Evolutionary conservation across 177 flowering plant species (phyloP).

Genomic region (Vitis hybrid): DNA sequence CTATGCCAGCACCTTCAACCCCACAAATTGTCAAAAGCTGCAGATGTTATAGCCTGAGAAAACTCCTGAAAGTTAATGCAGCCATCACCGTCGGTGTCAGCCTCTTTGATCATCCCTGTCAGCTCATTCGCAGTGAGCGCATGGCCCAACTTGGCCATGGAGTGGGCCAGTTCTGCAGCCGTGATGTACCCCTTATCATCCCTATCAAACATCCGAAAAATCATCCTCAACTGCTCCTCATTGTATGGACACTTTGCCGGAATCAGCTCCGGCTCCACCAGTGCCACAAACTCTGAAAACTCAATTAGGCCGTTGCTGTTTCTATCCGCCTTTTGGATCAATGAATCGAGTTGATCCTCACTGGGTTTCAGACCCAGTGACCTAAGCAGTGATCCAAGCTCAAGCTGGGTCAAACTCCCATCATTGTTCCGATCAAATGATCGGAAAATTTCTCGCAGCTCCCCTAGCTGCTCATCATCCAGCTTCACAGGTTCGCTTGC

Average conservation of each 20-base stretch:
- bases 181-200: conserved; percentile 92
- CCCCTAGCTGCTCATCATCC: conserved; percentile 77
- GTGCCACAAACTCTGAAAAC: conserved; percentile 82
- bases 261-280: conserved; percentile 80
- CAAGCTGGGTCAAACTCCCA: conserved; percentile 89
- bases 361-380: conserved; percentile 83
- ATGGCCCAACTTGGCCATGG: conserved; percentile 90
- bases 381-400: conserved; percentile 79
- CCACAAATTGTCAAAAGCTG: conserved; percentile 93
- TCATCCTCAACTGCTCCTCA: conserved; percentile 66
- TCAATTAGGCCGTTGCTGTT: conserved; percentile 84
- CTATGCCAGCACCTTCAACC: conserved; percentile 13
- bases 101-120: conserved; percentile 94
- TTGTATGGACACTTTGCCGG: conserved; percentile 69
- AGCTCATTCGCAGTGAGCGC: conserved; percentile 80
- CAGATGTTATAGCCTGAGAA: conserved; percentile 71
- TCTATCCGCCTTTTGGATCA: conserved; percentile 71
- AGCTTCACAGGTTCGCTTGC: conserved; percentile 37
- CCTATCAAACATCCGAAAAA: conserved; percentile 76
- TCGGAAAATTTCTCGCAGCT: conserved; percentile 82
- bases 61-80: conserved; percentile 78
- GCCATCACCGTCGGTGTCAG: conserved; percentile 91
- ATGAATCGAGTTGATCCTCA: conserved; percentile 63
- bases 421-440: conserved; percentile 87
- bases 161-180: conserved; percentile 88